Base-by-base conservation (phyloP, 1,284 basidiomycete genomes). In the Trichosporon ovoides region DNA sequence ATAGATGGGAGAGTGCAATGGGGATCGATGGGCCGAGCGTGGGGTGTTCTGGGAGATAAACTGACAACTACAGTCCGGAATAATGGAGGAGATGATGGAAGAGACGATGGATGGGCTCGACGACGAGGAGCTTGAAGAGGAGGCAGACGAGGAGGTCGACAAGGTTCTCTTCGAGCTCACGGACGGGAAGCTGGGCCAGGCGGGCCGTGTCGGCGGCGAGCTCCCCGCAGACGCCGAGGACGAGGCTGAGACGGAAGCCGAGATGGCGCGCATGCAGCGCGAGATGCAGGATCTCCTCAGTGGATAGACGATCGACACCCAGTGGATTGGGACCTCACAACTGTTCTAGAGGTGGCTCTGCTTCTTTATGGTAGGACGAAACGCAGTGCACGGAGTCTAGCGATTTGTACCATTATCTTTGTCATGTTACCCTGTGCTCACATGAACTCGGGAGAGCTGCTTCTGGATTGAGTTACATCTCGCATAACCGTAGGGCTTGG, bases 131-230 rank as follows among this genome's bases (percentile, higher is more conserved):
- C 76, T 98, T 52, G 92, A 96, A 69, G 93, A 95, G 67, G 96
- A 98, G 77, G 96, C 96, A 0, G 91, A 98, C 69, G 91, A 85
- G 19, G 96, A 98, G 72, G 91, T 99, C 12, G 95, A 98, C 75
- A 97, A 95, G 74, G 91, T 99, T 3, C 76, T 99, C 38, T 97
- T 88, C 68, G 91, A 98, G 62, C 82, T 99, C 60, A 99, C 96
- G 7, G 88, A 97, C 68, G 96, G 95, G 63, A 97, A 97, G 79
- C 81, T 97, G 4, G 93, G 92, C 7, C 84, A 88, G 73, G 88
- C 84, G 51, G 89, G 88, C 7, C 77, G 83, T 28, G 89, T 88
- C 52, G 84, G 83, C 49, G 83, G 81, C 36, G 86, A 87, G 54
- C 76, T 91, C 63, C 93, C 92, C 40, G 43, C 82, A 36, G 82